Evolutionary conservation across 768 basidiomycete genomes (phyloP).

Genomic region (Pulveroboletus sp.): DNA sequence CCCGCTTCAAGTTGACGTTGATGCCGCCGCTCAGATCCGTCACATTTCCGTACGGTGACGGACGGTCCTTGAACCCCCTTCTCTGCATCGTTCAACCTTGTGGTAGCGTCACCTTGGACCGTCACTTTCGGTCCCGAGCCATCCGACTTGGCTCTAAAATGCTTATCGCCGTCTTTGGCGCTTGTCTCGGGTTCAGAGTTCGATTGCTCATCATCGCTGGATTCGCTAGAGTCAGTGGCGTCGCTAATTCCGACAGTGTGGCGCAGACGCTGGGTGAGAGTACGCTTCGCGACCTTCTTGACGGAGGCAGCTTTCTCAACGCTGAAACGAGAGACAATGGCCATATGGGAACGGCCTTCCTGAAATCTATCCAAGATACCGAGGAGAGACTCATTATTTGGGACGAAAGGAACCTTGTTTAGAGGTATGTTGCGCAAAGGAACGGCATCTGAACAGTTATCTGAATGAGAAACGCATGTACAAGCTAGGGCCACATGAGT

Average conservation of each 20-base stretch:
- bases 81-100: constrained; percentile 17
- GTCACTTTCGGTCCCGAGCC: constrained; percentile 31
- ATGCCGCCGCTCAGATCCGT: constrained; percentile 8
- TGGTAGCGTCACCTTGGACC: constrained; percentile 20
- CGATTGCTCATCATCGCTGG: constrained; percentile 39
- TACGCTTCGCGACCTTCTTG: constrained; percentile 78
- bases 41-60: constrained; percentile 12
- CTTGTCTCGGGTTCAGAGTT: constrained; percentile 17
- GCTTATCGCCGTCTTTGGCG: constrained; percentile 16
- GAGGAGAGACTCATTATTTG: constrained; percentile 79
- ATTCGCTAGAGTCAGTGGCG: constrained; percentile 47
- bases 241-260: constrained; percentile 72
- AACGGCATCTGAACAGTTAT: constrained; percentile 53
- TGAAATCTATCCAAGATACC: constrained; percentile 86
- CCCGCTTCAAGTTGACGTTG: constrained; percentile 26
- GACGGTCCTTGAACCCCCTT: constrained; percentile 11
- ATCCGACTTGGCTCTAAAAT: constrained; percentile 27
- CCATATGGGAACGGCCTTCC: constrained; percentile 89
- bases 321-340: constrained; percentile 77
- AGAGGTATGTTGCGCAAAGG: constrained; percentile 80
- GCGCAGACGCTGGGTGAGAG: constrained; percentile 73
- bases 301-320: constrained; percentile 71
- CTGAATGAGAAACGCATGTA: neutral
- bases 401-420: constrained; percentile 83
- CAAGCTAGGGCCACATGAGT: neutral